phyloP scores from a whole-genome alignment of 2,329 filamentous ascomycete genomes.

The Verticillium klebahnii region DNA sequence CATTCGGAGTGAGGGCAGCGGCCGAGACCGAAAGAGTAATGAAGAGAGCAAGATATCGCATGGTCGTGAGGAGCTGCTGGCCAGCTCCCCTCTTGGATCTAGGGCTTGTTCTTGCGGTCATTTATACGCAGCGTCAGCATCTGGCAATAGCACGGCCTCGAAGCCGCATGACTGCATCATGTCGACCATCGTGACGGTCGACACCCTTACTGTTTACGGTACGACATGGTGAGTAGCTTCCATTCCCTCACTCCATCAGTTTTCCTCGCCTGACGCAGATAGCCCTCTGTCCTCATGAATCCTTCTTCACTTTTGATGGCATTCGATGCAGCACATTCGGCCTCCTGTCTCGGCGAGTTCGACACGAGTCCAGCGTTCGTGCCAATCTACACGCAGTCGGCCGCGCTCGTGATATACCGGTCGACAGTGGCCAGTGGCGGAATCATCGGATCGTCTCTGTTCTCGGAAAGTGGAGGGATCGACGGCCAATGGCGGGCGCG shows the following conservation, averaged over 20 bases:
- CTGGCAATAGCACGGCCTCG: not conserved
- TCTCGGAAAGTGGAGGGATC: not conserved
- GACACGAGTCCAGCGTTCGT: not conserved
- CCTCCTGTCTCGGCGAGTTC: not conserved
- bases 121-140: not conserved
- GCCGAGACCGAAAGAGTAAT: slow-evolving; percentile 1
- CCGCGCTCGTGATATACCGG: not conserved
- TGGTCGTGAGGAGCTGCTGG: not conserved
- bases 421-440: not conserved
- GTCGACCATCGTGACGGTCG: not conserved
- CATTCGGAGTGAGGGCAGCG: slow-evolving; percentile 6
- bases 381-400: not conserved
- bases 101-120: too few species aligned
- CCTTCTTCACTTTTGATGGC: not conserved
- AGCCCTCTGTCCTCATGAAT: not conserved
- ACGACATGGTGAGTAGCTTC: not conserved
- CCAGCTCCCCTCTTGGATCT: not conserved
- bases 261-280: not conserved
- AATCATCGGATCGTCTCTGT: not conserved
- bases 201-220: too few species aligned
- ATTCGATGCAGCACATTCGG: not conserved
- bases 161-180: not conserved
- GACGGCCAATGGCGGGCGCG: not conserved
- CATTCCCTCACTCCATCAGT: not conserved
- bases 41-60: slow-evolving; percentile 9